Percentiles rank a stretch among this genome's conserved stretches.
Conservation (phyloP, 192 early-diverging fungal genomes). For the Backusella liffmaniae region DNA sequence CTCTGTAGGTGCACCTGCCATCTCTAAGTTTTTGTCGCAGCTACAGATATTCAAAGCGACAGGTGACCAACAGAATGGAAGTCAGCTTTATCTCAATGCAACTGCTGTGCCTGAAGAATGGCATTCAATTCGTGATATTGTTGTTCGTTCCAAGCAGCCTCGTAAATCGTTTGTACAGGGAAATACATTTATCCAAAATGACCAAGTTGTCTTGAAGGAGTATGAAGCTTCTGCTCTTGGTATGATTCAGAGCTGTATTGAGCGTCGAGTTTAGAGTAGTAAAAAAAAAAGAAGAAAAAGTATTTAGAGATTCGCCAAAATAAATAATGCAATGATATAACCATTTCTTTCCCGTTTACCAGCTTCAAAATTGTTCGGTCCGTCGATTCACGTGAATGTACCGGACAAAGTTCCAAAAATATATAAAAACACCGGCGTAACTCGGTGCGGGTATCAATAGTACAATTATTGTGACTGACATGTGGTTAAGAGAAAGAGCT, state of each 20-base stretch:
- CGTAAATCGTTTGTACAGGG: conserved; percentile 54
- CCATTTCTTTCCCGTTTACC: neutral
- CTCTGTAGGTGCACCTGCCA: conserved; percentile 46
- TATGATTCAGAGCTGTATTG: conserved; percentile 55
- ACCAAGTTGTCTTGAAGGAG: conserved; percentile 46
- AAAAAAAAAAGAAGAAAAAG: neutral
- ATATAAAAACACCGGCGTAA: neutral
- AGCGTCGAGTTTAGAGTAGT: conserved; percentile 35
- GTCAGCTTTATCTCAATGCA: conserved; percentile 39
- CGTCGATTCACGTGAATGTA: neutral
- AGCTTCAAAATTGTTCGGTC: neutral
- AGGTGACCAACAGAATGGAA: conserved; percentile 49
- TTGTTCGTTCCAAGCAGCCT: conserved; percentile 50
- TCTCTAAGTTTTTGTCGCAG: conserved; percentile 52
- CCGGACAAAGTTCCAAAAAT: neutral
- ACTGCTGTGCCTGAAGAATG: conserved; percentile 50
- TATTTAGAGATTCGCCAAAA: too few relatives aligned
- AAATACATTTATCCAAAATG: conserved; percentile 45
- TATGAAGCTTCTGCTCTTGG: conserved; percentile 53
- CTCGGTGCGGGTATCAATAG: neutral
- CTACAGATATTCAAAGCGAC: conserved; percentile 59
- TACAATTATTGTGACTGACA: neutral
- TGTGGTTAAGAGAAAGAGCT: neutral
- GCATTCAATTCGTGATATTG: conserved; percentile 49
- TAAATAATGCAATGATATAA: too few relatives aligned